Evolutionary conservation across 495 filamentous ascomycete species (phyloP).

Genomic region (Neurospora tetraspora): DNA sequence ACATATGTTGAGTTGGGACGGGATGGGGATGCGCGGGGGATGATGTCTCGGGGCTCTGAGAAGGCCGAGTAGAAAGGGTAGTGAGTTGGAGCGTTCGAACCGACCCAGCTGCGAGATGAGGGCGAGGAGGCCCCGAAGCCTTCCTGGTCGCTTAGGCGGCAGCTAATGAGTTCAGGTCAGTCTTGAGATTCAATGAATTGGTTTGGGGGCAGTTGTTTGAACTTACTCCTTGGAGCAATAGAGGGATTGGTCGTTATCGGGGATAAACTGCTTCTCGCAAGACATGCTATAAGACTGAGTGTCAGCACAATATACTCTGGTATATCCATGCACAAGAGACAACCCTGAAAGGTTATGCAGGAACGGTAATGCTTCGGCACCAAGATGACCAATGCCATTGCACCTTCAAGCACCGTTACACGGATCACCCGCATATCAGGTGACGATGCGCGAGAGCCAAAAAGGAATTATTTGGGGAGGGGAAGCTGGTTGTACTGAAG

Average conservation of each 20-base stretch:
- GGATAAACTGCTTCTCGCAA: slow-evolving; percentile 41
- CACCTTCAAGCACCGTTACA: slow-evolving; percentile 18
- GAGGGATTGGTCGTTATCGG: slow-evolving; percentile 31
- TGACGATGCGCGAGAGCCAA: slow-evolving; percentile 31
- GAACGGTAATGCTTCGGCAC: slow-evolving; percentile 22
- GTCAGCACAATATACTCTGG: slow-evolving; percentile 3
- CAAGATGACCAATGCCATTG: background rate
- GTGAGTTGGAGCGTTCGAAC: slow-evolving; percentile 14
- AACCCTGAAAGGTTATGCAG: slow-evolving; percentile 23
- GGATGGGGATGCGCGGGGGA: slow-evolving; percentile 42
- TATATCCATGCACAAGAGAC: background rate
- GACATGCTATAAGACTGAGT: slow-evolving; percentile 33
- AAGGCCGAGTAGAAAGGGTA: slow-evolving; percentile 29
- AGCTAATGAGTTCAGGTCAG: slow-evolving; percentile 24
- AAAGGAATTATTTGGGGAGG: slow-evolving; percentile 18
- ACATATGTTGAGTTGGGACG: slow-evolving; percentile 30
- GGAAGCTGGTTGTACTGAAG: slow-evolving; percentile 4
- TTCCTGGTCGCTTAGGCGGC: slow-evolving; percentile 35
- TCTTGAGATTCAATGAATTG: background rate
- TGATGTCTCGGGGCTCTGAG: slow-evolving; percentile 38
- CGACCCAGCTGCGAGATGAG: slow-evolving; percentile 14
- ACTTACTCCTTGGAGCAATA: slow-evolving; percentile 44
- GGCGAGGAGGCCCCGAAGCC: slow-evolving; percentile 17
- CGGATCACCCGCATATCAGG: slow-evolving; percentile 31
- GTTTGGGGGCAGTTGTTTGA: background rate